Base-by-base conservation (phyloP, 495 filamentous ascomycete species). In the Xanthoparmelia taractica region DNA sequence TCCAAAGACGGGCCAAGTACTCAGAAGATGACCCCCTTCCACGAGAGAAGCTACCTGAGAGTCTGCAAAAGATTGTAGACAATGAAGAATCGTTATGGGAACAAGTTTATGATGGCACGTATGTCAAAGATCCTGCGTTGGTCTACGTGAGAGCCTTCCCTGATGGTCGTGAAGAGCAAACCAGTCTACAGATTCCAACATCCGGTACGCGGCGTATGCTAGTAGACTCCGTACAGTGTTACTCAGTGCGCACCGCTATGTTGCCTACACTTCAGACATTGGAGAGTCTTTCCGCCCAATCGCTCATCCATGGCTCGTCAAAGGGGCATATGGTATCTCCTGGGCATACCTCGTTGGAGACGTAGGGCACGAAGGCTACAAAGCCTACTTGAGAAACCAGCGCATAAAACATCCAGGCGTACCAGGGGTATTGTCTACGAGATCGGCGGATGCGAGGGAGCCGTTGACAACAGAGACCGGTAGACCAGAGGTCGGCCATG, bases 251-350 rank as follows among this genome's bases (percentile, higher is more conserved):
- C 94, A 98, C 71, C 88, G 94, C 70, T 97, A 98, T 73, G 90
- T 98, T 63, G 94, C 94, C 66, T 98, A 97, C 77, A 97, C 94
- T 18, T 93, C 89, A 38, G 94, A 98, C 73, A 91, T 98, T 50
- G 94, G 94, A 72, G 94, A 98, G 74, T 95, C 90, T 12, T 98
- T 98, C 76, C 87, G 94, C 8, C 94, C 94, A 6, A 82, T 97
- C 60, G 92, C 92, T 7, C 91, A 97, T 73, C 92, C 90, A 0
- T 85, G 76, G 68, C 77, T 93, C 7, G 88, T 98, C 6, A 81
- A 85, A 48, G 77, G 84, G 59, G 94, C 94, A 11, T 98, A 98
- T 73, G 93, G 83, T 61, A 78, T 98, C 61, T 95, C 90, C 27
- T 97, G 94, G 94, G 79, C 85, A 25, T 98, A 98, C 71, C 79